phyloP scores from a whole-genome alignment of 1,139 yeast genomes.

The Blastobotrys petasosporus region DNA sequence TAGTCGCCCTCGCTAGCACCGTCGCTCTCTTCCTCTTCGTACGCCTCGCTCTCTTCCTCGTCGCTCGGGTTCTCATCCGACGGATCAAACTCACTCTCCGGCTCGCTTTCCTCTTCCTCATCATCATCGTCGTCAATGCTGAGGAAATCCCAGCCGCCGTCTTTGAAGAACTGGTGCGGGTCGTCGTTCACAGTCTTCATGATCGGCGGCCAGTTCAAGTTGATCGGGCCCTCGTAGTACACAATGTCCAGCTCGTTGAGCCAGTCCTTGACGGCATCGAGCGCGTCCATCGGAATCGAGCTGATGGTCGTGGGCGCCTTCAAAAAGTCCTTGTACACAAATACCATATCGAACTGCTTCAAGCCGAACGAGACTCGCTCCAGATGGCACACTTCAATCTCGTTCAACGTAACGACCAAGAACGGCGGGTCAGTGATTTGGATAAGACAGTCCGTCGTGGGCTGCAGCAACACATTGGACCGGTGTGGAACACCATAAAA shows the following conservation, averaged over 20 bases:
- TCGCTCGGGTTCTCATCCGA: conserved; percentile 30
- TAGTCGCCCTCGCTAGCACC: conserved; percentile 19
- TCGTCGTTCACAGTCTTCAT: conserved; percentile 92
- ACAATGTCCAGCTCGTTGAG: conserved; percentile 94
- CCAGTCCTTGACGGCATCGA: conserved; percentile 95
- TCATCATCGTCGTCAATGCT: conserved; percentile 52
- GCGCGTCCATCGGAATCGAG: conserved; percentile 86
- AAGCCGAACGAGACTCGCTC: conserved; percentile 97
- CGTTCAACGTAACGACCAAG: conserved; percentile 82
- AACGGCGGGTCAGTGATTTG: conserved; percentile 95
- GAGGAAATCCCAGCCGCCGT: conserved; percentile 93
- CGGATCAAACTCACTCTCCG: conserved; percentile 36
- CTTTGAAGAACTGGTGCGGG: conserved; percentile 84
- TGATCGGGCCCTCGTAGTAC: conserved; percentile 88
- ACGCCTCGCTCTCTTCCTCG: conserved; percentile 31
- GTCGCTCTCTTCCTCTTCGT: conserved; percentile 32
- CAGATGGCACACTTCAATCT: conserved; percentile 88
- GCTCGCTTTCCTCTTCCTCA: conserved; percentile 41
- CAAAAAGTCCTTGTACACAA: conserved; percentile 85
- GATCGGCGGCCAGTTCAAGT: conserved; percentile 91
- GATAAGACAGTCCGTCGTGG: conserved; percentile 92
- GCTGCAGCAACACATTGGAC: conserved; percentile 91
- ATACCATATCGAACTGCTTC: conserved; percentile 91
- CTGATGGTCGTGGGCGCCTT: conserved; percentile 88
- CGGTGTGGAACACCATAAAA: conserved; percentile 97